Base-by-base conservation (phyloP, 73 alveolate genomes). In the Paramecium primaurelia region DNA sequence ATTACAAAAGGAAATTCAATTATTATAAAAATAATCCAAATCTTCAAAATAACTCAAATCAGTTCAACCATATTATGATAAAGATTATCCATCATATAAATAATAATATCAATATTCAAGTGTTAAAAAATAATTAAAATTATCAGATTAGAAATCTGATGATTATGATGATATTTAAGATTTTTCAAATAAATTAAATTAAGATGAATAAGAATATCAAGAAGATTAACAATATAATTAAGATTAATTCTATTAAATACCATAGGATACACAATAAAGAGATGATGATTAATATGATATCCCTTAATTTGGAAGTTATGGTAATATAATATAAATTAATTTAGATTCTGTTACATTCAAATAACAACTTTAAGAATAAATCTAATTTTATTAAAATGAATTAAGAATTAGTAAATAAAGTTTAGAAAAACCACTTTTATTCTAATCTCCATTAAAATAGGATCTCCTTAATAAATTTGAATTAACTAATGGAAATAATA, bases 291-390 rank as follows among this genome's bases (percentile, higher is more conserved):
- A 64, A 12, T 28, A 64, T 20, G 84, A 64, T 64, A 64, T 64
- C 25, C 84, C 84, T 6, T 64, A 64, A 64, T 64, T 64, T 64
- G 84, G 84, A 64, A 64, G 84, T 32, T 64, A 32, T 64, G 84
- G 84, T 64, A 64, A 64, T 28, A 7, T 0, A 18, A 32, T 32
- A 64, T 32, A 2, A 34, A 28, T 12, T 28, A 3, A 25, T 26
- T 10, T 28, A 64, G 84, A 64, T 64, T 64, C 84, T 3, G 49
- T 34, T 7, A 64, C 84, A 25, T 64, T 64, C 84, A 25, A 64
- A 34, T 28, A 64, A 32, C 12, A 64, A 4, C 47, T 64, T 14
- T 64, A 64, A 28, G 51, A 64, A 12, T 28, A 64, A 64, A 64
- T 64, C 22, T 64, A 64, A 64, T 34, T 32, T 12, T 64, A 64